phyloP scores from a whole-genome alignment of 805 yeast species.

The Ogataea kodamae region DNA sequence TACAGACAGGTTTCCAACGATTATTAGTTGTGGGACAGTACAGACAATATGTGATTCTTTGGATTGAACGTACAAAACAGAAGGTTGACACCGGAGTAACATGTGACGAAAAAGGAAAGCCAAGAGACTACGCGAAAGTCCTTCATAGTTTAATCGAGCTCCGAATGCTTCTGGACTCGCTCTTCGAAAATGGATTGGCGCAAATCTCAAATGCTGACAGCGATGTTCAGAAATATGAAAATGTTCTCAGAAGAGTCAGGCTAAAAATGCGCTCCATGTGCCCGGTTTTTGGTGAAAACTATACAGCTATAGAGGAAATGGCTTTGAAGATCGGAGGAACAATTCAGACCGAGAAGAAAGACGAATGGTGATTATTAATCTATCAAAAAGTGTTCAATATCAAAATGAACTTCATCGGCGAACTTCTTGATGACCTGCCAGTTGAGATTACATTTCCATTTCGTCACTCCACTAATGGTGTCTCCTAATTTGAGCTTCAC shows the following conservation, averaged over 20 bases:
- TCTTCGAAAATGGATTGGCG: slow-evolving; percentile 21
- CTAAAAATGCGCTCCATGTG: slow-evolving; percentile 30
- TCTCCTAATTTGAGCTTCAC: slow-evolving; percentile 30
- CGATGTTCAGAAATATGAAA: slow-evolving; percentile 29
- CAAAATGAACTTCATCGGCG: slow-evolving; percentile 63
- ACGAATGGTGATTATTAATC: slow-evolving; percentile 29
- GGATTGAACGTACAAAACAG: slow-evolving; percentile 26
- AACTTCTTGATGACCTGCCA: slow-evolving; percentile 62
- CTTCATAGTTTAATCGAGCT: slow-evolving; percentile 17
- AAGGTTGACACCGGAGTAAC: slow-evolving; percentile 2
- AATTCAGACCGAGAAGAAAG: slow-evolving; percentile 28
- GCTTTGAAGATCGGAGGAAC: slow-evolving; percentile 25
- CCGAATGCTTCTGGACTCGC: slow-evolving; percentile 19
- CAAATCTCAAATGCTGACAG: slow-evolving; percentile 25
- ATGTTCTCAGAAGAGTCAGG: slow-evolving; percentile 24
- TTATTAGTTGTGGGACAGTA: slow-evolving; percentile 68
- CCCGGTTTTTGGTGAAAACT: slow-evolving; percentile 22
- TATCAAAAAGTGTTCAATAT: slow-evolving; percentile 55
- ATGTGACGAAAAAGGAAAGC: slow-evolving; percentile 14
- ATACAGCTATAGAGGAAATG: slow-evolving; percentile 19
- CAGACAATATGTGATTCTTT: slow-evolving; percentile 45
- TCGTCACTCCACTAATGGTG: slow-evolving; percentile 59
- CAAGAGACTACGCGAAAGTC: slow-evolving; percentile 18
- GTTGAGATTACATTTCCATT: slow-evolving; percentile 75
- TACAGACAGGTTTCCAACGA: slow-evolving; percentile 73